These are phyloP conservation scores for Bipolaris gigantea DNA, from an alignment of 2,329 filamentous ascomycete species.

Conservation along the genomic window DNA sequence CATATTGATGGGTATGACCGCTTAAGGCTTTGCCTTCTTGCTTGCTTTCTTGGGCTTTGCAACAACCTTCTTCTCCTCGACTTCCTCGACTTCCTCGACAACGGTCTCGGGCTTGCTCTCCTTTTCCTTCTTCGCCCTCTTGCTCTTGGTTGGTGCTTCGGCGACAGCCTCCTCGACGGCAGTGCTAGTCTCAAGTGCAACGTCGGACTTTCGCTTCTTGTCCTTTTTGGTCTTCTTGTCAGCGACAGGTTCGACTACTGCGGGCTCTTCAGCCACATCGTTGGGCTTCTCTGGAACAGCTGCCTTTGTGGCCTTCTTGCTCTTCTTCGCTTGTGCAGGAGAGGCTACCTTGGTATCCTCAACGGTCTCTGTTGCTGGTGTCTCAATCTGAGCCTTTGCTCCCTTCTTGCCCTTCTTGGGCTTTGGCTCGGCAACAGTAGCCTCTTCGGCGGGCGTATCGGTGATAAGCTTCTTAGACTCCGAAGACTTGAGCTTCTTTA, in stretches of 20 bases:
- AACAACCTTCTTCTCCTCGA: slow-evolving; percentile 24
- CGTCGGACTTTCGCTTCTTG: slow-evolving; percentile 28
- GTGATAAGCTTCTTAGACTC: slow-evolving; percentile 33
- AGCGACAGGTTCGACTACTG: slow-evolving; percentile 2
- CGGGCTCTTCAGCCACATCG: slow-evolving; percentile 15
- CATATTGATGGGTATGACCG: background rate
- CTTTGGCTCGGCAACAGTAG: slow-evolving; percentile 25
- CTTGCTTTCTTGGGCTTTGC: slow-evolving; percentile 24
- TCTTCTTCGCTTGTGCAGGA: slow-evolving; percentile 28
- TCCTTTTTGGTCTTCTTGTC: slow-evolving; percentile 15
- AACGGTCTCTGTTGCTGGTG: slow-evolving; percentile 3
- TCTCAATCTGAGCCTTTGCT: slow-evolving; percentile 13
- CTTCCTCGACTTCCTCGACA: slow-evolving; percentile 18
- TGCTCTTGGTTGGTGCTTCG: slow-evolving; percentile 19
- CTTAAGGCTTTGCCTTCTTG: slow-evolving; percentile 31
- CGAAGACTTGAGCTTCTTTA: slow-evolving; percentile 26
- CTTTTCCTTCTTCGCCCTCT: slow-evolving; percentile 29
- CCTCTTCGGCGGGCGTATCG: slow-evolving; percentile 28
- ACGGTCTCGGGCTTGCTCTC: slow-evolving; percentile 11
- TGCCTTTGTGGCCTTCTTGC: slow-evolving; percentile 26
- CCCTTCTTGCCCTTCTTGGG: slow-evolving; percentile 38
- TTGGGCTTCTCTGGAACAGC: slow-evolving; percentile 15
- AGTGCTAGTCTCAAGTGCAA: slow-evolving; percentile 14
- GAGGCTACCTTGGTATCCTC: slow-evolving; percentile 13
- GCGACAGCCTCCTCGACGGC: slow-evolving; percentile 12